A percentile compares a stretch with the other conserved stretches of the same genome.
These are phyloP conservation scores for bread wheat (Triticum aestivum) DNA, from an alignment of 176 grass and related monocot species.

Conservation along the genomic window IWGSC_CS_RefSeq_v2.1 NC_057813.1:385715465-385715964, in stretches of 20 bases:
- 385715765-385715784: slow-evolving; percentile 44
- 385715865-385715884: slow-evolving; percentile 17
- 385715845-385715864: slow-evolving; percentile 75
- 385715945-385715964: background rate
- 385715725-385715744: background rate
- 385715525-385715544: slow-evolving; percentile 80
- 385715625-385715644: slow-evolving; percentile 85
- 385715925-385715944: background rate
- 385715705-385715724: slow-evolving; percentile 46
- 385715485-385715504: slow-evolving; percentile 86
- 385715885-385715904: accelerated
- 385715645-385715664: slow-evolving; percentile 76
- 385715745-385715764: slow-evolving; percentile 59
- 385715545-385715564: slow-evolving; percentile 89
- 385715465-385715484: slow-evolving; percentile 77
- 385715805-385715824: slow-evolving; percentile 43
- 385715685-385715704: slow-evolving; percentile 59
- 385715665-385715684: slow-evolving; percentile 71
- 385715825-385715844: slow-evolving; percentile 61
- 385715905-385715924: background rate
- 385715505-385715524: slow-evolving; percentile 55
- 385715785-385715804: slow-evolving; percentile 79
- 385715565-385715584: slow-evolving; percentile 63
- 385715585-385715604: background rate
- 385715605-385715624: slow-evolving; percentile 34